Evolutionary conservation across 2,329 filamentous ascomycete genomes (phyloP).

Genomic region (Capronia americana): DNA sequence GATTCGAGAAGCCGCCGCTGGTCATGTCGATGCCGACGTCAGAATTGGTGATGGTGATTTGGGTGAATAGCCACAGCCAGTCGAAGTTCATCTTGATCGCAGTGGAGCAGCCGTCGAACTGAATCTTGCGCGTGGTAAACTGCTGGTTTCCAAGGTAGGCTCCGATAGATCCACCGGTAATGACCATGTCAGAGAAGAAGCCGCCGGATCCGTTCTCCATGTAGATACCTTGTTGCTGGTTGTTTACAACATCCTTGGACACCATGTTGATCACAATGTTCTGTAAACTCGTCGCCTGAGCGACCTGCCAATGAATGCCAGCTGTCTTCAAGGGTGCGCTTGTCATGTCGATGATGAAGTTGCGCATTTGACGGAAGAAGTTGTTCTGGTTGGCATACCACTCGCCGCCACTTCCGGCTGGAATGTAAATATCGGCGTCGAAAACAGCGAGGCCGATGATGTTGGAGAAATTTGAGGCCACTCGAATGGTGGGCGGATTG

Average conservation of each 20-base stretch:
- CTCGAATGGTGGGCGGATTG: constrained; percentile 71
- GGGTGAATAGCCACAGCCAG: constrained; percentile 67
- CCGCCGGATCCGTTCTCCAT: constrained; percentile 71
- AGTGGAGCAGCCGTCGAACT: constrained; percentile 56
- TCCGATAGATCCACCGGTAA: constrained; percentile 67
- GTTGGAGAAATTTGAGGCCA: constrained; percentile 43
- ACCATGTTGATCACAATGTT: constrained; percentile 77
- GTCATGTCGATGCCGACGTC: constrained; percentile 59
- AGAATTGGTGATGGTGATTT: constrained; percentile 60
- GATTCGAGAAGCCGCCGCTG: constrained; percentile 47
- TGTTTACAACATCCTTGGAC: constrained; percentile 52
- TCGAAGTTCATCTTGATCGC: constrained; percentile 62
- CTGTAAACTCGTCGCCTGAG: constrained; percentile 73
- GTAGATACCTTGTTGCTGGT: constrained; percentile 64
- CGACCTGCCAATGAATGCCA: constrained; percentile 78
- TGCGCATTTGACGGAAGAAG: constrained; percentile 76
- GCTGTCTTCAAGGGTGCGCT: constrained; percentile 60
- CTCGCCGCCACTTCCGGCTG: constrained; percentile 62
- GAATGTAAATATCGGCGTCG: constrained; percentile 75
- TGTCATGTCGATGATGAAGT: constrained; percentile 75
- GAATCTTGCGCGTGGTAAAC: constrained; percentile 64
- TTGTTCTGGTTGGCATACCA: constrained; percentile 75
- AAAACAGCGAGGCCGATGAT: constrained; percentile 83
- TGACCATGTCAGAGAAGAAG: constrained; percentile 65
- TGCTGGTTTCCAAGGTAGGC: constrained; percentile 70